Evolutionary conservation across 1,139 yeast genomes (phyloP), one percentile per base, ranked within the genome.

Genomic region (Yamadazyma dushanensis): DNA sequence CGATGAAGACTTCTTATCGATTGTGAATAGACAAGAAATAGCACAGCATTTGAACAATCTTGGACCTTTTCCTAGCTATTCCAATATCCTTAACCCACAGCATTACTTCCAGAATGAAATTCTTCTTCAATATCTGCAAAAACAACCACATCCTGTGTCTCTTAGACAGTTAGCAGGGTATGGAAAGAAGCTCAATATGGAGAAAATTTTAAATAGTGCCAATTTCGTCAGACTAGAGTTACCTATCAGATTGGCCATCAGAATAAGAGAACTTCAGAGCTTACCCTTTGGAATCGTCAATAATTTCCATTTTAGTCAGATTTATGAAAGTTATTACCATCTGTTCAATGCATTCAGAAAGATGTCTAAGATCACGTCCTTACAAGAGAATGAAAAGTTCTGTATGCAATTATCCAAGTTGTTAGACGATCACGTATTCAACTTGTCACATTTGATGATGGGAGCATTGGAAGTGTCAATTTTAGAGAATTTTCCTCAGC

Each of bases 41-140:
- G 72, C 73, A 7, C 54, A 63, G 33, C 68, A 66, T 38, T 50
- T 70, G 35, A 47, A 57, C 32, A 63, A 69, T 38, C 50, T 70
- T 28, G 73, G 74, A 3, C 73, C 76, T 3, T 70, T 61, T 43
- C 76, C 76, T 3, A 53, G 66, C 4, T 66, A 67, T 40, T 67
- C 74, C 37, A 63, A 56, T 40, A 69, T 71, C 31, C 48, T 76
- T 29, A 77, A 73, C 39, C 75, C 76, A 8, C 88, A 80, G 51
- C 97, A 90, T 55, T 92, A 85, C 57, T 89, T 85, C 56, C 97
- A 90, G 51, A 89, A 89, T 55, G 79, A 83, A 17, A 73, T 87
- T 7, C 65, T 90, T 38, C 66, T 81, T 57, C 75, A 76, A 33
- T 89, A 88, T 75, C 58, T 65, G 49, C 66, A 72, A 39, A 76